phyloP scores from a whole-genome alignment of 257 asterid genomes.

The Solanum chiquidenum region DNA sequence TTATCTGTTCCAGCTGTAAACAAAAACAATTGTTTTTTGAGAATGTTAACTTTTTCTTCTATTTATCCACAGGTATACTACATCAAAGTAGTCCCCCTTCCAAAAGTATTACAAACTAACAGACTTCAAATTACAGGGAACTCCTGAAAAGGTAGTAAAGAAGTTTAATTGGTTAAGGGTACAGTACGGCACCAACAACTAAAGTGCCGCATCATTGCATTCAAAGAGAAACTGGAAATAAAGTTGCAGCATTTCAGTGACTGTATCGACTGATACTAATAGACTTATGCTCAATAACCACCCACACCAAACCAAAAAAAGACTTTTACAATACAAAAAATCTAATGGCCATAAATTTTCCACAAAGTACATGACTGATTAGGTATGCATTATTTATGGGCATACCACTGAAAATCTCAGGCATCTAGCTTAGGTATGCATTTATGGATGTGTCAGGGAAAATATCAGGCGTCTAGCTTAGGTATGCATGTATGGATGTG shows the following conservation, averaged over 20 bases:
- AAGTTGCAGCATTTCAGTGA: neutral
- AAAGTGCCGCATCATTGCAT: neutral
- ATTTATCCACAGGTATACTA: neutral
- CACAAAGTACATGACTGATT: neutral
- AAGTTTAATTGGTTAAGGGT: neutral
- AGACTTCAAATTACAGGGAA: neutral
- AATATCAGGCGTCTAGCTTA: neutral
- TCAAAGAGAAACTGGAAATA: neutral
- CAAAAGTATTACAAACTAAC: neutral
- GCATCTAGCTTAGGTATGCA: neutral
- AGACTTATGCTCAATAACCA: neutral
- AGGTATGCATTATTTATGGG: neutral
- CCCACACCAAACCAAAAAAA: neutral
- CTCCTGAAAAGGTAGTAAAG: neutral
- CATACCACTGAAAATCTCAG: neutral
- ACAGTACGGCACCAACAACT: neutral
- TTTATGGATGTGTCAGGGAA: neutral
- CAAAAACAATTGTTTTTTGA: neutral
- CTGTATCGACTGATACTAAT: neutral
- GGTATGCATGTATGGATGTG: neutral
- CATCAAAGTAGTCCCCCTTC: neutral
- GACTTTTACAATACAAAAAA: neutral
- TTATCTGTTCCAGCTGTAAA: conserved; percentile 67
- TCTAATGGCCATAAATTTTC: neutral
- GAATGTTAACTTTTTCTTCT: neutral